These are phyloP conservation scores for Sequoia sempervirens DNA, from an alignment of 75 land plant genomes.

Conservation along the genomic window DNA sequence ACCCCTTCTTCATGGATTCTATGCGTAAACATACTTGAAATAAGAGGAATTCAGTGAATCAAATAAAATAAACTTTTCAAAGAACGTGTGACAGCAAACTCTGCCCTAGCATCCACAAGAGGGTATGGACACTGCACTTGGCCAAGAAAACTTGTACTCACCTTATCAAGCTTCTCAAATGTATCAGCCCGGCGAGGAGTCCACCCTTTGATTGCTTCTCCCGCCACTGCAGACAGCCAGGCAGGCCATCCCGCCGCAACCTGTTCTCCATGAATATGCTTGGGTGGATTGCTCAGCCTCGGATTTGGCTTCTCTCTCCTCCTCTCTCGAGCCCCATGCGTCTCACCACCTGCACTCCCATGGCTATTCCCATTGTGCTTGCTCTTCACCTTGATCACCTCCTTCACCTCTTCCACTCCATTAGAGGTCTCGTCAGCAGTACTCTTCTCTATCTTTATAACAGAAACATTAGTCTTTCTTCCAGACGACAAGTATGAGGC, in stretches of 20 bases:
- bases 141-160: neutral
- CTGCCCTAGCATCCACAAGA: neutral
- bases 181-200: constrained; percentile 49
- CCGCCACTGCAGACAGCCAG: constrained; percentile 49
- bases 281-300: constrained; percentile 21
- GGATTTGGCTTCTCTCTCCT: constrained; percentile 17
- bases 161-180: constrained; percentile 48
- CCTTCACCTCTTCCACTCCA: constrained; percentile 14
- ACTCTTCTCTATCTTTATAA: neutral
- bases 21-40: neutral
- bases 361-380: constrained; percentile 10
- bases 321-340: constrained; percentile 7
- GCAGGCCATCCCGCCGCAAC: constrained; percentile 52
- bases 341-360: neutral
- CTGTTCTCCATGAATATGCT: constrained; percentile 32
- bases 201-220: constrained; percentile 49
- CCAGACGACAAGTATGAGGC: neutral
- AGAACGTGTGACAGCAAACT: neutral
- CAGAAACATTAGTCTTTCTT: constrained; percentile 2
- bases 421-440: neutral
- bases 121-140: neutral
- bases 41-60: neutral
- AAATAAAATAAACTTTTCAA: no score
- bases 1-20: no score
- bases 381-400: constrained; percentile 9